These are phyloP conservation scores for Chrysoporthe puriensis DNA, from an alignment of 2,329 filamentous ascomycete species.

Conservation along the genomic window DNA sequence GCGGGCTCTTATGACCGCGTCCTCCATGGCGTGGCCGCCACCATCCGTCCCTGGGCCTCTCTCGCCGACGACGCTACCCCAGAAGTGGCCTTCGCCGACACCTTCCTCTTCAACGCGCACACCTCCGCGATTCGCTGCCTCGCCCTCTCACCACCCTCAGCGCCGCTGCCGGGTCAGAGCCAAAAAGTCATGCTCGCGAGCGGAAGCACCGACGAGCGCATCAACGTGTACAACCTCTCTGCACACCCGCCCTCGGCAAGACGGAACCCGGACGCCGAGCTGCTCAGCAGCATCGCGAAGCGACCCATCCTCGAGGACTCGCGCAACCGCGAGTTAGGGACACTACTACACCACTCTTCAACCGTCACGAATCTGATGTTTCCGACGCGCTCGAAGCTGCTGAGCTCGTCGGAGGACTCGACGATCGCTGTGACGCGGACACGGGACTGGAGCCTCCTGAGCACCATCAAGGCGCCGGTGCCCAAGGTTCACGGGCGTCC, in stretches of 20 bases:
- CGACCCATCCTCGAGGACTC: conserved; percentile 81
- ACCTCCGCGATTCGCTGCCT: conserved; percentile 87
- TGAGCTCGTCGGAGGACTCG: conserved; percentile 89
- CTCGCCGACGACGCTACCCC: conserved; percentile 8
- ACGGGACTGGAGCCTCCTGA: conserved; percentile 86
- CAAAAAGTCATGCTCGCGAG: conserved; percentile 89
- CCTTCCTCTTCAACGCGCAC: conserved; percentile 95
- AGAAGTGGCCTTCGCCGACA: conserved; percentile 77
- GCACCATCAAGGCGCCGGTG: conserved; percentile 84
- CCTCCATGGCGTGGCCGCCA: conserved; percentile 87
- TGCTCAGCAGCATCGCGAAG: conserved; percentile 69
- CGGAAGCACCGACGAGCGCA: conserved; percentile 88
- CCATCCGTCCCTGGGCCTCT: conserved; percentile 51
- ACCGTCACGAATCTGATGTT: conserved; percentile 81
- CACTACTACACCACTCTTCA: conserved; percentile 82
- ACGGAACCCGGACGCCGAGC: conserved; percentile 49
- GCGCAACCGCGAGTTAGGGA: conserved; percentile 85
- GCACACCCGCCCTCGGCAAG: conserved; percentile 63
- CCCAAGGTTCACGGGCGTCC: conserved; percentile 80
- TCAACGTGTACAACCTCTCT: conserved; percentile 93
- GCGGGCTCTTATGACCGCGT: conserved; percentile 93
- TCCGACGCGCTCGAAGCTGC: conserved; percentile 82
- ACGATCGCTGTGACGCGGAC: conserved; percentile 86
- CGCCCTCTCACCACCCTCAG: conserved; percentile 78
- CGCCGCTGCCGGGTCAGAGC: conserved; percentile 60